phyloP scores from a whole-genome alignment of 164 flowering plant species.

The Aristolochia contorta region DNA sequence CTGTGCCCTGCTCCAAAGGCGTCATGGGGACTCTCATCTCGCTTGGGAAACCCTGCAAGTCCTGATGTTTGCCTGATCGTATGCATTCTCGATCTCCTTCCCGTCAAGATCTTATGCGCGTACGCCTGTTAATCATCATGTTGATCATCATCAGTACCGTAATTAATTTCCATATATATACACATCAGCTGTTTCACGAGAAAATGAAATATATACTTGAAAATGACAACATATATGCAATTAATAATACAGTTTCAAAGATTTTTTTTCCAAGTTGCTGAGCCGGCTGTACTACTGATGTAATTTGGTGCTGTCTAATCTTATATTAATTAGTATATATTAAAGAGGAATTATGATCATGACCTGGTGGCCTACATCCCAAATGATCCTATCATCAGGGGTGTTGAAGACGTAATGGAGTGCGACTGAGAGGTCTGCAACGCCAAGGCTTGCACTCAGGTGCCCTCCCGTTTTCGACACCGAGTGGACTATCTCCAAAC shows the following conservation, averaged over 20 bases:
- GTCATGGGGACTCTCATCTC: slow-evolving; percentile 12
- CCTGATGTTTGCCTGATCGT: slow-evolving; percentile 12
- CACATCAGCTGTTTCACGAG: too few species aligned
- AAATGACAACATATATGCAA: too few species aligned
- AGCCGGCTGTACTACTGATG: too few species aligned
- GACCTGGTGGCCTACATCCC: slow-evolving; percentile 25
- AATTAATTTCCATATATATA: too few species aligned
- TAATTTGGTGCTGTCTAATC: too few species aligned
- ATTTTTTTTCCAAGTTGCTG: too few species aligned
- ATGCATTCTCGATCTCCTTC: slow-evolving; percentile 21
- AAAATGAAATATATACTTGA: too few species aligned
- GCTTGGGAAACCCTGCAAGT: slow-evolving; percentile 13
- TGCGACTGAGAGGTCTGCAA: slow-evolving; percentile 39
- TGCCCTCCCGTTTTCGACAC: slow-evolving; percentile 48
- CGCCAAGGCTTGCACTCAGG: slow-evolving; percentile 41
- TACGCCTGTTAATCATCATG: slow-evolving; percentile 24
- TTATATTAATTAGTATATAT: too few species aligned
- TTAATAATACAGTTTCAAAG: too few species aligned
- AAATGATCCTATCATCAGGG: slow-evolving; percentile 34
- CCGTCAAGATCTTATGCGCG: slow-evolving; percentile 19
- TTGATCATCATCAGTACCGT: too few species aligned
- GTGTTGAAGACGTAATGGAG: slow-evolving; percentile 43
- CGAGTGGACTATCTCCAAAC: slow-evolving; percentile 28
- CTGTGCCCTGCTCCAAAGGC: slow-evolving; percentile 22
- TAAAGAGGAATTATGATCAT: not conserved